Base-by-base conservation (phyloP, 2,329 filamentous ascomycete species). In the Reticulascus tulasneorum region DNA sequence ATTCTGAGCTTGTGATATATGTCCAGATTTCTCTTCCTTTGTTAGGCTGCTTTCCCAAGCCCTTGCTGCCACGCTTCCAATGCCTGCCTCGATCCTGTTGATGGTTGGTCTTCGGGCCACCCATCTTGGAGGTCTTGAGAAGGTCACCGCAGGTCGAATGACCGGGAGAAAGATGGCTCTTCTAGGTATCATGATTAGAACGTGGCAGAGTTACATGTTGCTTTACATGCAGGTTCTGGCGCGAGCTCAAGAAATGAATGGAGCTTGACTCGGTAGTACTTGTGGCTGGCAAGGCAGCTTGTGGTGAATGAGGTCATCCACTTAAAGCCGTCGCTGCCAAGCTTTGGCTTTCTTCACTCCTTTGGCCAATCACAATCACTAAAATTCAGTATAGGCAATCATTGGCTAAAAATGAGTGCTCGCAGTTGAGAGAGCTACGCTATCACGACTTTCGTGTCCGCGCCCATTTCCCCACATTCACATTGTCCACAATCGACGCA, bases 1-100 rank as follows among this genome's bases (percentile, higher is more conserved):
- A 49, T 90, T 84, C 2, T 82, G 65, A 4, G 70, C 73, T 9
- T 85, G 74, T n/a, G 74, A 68, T 48, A 97, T 95, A 52, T 96
- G 89, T 0, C 93, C 91, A 9, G 79, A 79, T 45, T 84, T 79
- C 50, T 84, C 73, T 47, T 79, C 77, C 33, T 75, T 77, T 9
- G 71, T 60, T 37, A 61, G 54, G 16, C 64, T 63, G 18, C 63
- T 73, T 50, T 67, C 60, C 61, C 61, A 71, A 34, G 57, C 52
- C 42, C 51, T 48, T 24, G 33, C 17, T 15, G 29, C n/a, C 11
- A 28, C 28, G 16, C 28, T 21, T 27, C 33, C 28, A 23, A 40
- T 22, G 8, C 23, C 20, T 26, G 26, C 38, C 25, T 25, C 21
- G 20, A 23, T n/a, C n/a, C n/a, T n/a, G n/a, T n/a, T n/a, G n/a